These are phyloP conservation scores for Diplogelasinospora grovesii DNA, from an alignment of 495 filamentous ascomycete genomes.

Conservation along the genomic window DNA sequence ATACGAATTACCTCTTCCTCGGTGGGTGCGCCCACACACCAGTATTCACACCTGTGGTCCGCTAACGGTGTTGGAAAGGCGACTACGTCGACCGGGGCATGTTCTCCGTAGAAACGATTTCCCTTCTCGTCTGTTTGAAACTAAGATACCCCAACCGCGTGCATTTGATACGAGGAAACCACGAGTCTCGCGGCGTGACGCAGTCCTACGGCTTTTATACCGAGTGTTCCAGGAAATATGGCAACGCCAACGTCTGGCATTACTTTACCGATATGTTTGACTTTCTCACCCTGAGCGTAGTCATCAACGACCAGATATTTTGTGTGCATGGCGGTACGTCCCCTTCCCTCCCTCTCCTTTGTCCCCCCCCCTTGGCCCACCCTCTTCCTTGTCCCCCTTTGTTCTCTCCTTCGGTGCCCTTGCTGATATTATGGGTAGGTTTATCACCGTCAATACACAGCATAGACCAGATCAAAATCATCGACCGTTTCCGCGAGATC, in stretches of 20 bases:
- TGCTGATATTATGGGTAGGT: conserved; percentile 41
- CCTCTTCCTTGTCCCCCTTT: no score
- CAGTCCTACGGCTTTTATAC: conserved; percentile 99
- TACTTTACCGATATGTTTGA: conserved; percentile 99
- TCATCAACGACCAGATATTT: conserved; percentile 98
- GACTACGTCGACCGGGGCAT: conserved; percentile 97
- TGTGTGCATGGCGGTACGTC: conserved; percentile 81
- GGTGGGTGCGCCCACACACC: conserved; percentile 60
- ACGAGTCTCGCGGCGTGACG: conserved; percentile 94
- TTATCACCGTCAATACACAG: conserved; percentile 94
- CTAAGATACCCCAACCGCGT: conserved; percentile 87
- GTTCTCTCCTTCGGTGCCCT: not conserved
- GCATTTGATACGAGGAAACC: conserved; percentile 91
- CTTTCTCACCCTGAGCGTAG: conserved; percentile 89
- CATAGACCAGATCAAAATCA: conserved; percentile 99
- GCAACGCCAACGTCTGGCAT: conserved; percentile 97
- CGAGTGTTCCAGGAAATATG: conserved; percentile 95
- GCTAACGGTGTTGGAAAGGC: no score
- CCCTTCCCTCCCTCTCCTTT: no score
- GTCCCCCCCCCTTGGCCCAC: no score
- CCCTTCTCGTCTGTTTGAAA: conserved; percentile 89
- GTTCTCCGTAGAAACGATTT: conserved; percentile 96
- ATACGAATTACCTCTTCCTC: conserved; percentile 96
- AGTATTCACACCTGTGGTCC: not conserved
- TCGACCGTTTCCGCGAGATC: conserved; percentile 96